A percentile compares a stretch with the other conserved stretches of the same genome.
phyloP scores from a whole-genome alignment of 2,329 filamentous ascomycete species.

The Neofusicoccum parvum region DNA sequence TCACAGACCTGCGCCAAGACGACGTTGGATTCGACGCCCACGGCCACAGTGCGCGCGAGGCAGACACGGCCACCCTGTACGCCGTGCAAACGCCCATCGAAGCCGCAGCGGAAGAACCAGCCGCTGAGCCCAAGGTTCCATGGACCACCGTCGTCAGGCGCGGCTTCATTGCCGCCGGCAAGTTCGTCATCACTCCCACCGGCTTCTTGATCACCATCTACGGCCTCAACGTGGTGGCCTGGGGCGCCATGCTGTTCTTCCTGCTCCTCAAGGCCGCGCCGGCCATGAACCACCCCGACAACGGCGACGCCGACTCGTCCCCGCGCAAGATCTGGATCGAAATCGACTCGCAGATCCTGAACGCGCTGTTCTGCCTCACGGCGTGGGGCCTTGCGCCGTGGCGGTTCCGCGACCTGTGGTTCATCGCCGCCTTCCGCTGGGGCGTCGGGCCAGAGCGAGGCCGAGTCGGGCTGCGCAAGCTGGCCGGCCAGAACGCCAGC shows the following conservation, averaged over 20 bases:
- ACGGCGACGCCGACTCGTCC: slow-evolving; percentile 6
- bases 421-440: slow-evolving; percentile 63
- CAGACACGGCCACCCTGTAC: not conserved
- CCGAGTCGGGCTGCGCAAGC: not conserved
- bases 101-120: not conserved
- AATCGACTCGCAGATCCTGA: slow-evolving; percentile 79
- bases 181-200: not conserved
- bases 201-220: slow-evolving; percentile 12
- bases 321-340: slow-evolving; percentile 69
- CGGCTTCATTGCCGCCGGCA: not conserved
- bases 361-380: slow-evolving; percentile 82
- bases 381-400: slow-evolving; percentile 83
- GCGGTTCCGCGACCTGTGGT: slow-evolving; percentile 75
- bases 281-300: slow-evolving; percentile 63
- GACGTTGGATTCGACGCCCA: not conserved
- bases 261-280: slow-evolving; percentile 74
- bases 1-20: slow-evolving; percentile 1
- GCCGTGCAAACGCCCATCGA: not conserved
- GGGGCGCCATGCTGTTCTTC: slow-evolving; percentile 90
- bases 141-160: not conserved
- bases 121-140: not conserved
- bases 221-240: slow-evolving; percentile 80
- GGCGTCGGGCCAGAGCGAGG: slow-evolving; percentile 42
- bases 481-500: slow-evolving; percentile 44
- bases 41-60: slow-evolving; percentile 7